phyloP scores from a whole-genome alignment of 2,329 filamentous ascomycete genomes.

The Alternaria sp. region DNA sequence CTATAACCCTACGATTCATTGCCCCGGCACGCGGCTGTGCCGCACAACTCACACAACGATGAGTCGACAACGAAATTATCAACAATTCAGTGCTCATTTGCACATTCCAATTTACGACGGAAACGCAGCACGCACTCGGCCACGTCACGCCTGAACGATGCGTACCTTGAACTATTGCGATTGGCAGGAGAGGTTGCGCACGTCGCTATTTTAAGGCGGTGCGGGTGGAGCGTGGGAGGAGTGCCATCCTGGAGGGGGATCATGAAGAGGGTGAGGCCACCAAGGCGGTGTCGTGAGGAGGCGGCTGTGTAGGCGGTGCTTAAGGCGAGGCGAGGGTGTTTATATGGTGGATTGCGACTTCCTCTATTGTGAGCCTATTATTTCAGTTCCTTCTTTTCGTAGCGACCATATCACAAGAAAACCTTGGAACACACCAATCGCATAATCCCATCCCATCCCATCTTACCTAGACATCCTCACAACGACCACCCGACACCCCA shows the following conservation, averaged over 20 bases:
- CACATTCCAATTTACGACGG: not conserved
- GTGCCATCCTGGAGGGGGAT: not conserved
- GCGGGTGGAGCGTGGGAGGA: not conserved
- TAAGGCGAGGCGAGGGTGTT: not conserved
- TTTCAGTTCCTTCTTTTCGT: not conserved
- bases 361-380: not conserved
- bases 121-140: not conserved
- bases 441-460: not conserved
- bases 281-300: not conserved
- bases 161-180: not conserved
- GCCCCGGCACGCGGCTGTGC: not conserved
- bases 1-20: not conserved
- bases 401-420: not conserved
- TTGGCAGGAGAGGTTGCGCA: not conserved
- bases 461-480: not conserved
- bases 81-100: not conserved
- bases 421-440: not conserved
- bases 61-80: not conserved
- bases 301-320: not conserved
- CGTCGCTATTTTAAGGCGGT: not conserved
- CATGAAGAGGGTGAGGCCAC: not conserved
- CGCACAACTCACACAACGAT: not conserved
- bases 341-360: not conserved
- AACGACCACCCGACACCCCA: not conserved
- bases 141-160: not conserved